Conservation (phyloP, 164 flowering plant species). For the Tetrastigma voinierianum region DNA sequence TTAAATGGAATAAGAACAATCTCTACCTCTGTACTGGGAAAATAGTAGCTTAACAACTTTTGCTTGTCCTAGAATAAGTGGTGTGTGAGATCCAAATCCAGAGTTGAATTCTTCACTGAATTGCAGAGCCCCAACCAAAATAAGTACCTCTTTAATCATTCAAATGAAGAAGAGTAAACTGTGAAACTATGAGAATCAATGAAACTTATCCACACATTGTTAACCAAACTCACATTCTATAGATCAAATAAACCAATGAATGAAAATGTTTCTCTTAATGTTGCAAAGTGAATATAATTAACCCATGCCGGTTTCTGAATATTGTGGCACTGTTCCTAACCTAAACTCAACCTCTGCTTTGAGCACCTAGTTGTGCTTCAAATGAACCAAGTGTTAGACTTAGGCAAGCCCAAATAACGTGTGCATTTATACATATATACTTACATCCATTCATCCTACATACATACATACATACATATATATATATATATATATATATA, state of each 20-base stretch:
- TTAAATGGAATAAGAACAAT: conserved; percentile 3
- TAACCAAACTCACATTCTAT: neutral
- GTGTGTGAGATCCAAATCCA: conserved; percentile 97
- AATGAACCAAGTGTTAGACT: neutral
- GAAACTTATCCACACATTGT: neutral
- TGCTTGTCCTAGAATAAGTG: conserved; percentile 88
- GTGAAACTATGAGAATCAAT: neutral
- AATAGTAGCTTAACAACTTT: conserved; percentile 90
- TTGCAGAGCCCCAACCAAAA: conserved; percentile 8
- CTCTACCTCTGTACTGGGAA: conserved; percentile 72
- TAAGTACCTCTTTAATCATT: neutral
- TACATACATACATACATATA: too few species aligned
- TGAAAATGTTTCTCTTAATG: neutral
- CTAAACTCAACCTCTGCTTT: neutral
- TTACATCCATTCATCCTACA: too few species aligned
- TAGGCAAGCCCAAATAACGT: neutral
- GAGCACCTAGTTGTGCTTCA: neutral
- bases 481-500: too few species aligned
- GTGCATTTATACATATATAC: too few species aligned
- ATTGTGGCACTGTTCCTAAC: neutral
- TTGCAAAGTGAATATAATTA: too few species aligned
- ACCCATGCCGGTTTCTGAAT: too few species aligned
- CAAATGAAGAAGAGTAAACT: neutral
- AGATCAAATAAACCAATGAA: neutral
- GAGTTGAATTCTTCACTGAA: conserved; percentile 87